Percentiles rank a stretch among this genome's conserved stretches.
phyloP scores from a whole-genome alignment of 768 basidiomycete species.

The Coprinopsis cinerea region DNA sequence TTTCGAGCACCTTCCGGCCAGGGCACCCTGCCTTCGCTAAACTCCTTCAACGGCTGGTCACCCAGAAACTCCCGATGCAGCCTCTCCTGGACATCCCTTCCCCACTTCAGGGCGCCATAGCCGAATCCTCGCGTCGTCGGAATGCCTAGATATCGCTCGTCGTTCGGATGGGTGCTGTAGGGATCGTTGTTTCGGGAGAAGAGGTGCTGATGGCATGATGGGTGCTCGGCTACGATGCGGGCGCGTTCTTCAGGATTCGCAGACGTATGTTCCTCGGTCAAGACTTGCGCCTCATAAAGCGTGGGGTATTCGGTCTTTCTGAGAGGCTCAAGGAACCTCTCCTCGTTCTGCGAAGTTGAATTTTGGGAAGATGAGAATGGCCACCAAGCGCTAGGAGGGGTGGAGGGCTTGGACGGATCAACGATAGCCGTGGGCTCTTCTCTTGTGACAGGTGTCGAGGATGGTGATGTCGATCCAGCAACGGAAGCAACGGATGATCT shows the following conservation, averaged over 20 bases:
- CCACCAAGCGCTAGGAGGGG: neutral
- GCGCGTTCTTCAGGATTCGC: constrained; percentile 26
- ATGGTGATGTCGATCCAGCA: too few relatives aligned
- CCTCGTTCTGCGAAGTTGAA: neutral
- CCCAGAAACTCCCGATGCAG: constrained; percentile 31
- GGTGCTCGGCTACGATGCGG: constrained; percentile 26
- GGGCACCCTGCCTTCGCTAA: neutral
- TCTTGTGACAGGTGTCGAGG: neutral
- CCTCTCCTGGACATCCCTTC: constrained; percentile 28
- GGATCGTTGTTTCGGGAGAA: constrained; percentile 20
- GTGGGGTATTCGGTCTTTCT: constrained; percentile 3
- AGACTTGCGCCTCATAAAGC: constrained; percentile 31
- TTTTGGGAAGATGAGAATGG: neutral
- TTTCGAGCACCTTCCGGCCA: constrained; percentile 10
- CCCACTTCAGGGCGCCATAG: constrained; percentile 39
- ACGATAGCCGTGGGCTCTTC: neutral
- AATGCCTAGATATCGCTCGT: neutral
- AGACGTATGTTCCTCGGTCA: constrained; percentile 34
- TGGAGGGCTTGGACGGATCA: neutral
- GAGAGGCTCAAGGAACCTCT: neutral
- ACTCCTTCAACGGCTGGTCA: constrained; percentile 11
- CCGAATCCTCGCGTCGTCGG: constrained; percentile 38
- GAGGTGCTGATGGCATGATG: constrained; percentile 11
- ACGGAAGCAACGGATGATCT: too few relatives aligned
- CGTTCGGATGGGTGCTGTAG: constrained; percentile 24